Base-by-base conservation (phyloP, 2,329 filamentous ascomycete species). In the Atkinsonella hypoxylon region DNA sequence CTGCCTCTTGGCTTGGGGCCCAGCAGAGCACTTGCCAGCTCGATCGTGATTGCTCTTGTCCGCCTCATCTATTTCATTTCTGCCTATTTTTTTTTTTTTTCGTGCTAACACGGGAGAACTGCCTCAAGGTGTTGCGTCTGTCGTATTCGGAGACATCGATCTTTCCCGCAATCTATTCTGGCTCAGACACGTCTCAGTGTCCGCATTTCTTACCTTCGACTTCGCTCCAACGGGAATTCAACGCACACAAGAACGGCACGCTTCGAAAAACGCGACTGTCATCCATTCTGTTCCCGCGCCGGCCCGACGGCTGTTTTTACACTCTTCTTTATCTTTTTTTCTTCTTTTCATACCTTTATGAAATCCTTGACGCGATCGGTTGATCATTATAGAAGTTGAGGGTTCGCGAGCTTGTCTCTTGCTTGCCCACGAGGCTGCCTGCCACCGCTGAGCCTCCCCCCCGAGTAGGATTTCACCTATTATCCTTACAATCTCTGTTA, bases 121-220 rank as follows among this genome's bases (percentile, higher is more conserved):
- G 38, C 26, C 44, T 18, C 9, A 39, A 39, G 8, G 26, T 45
- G 36, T 45, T n/a, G 31, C 45, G 26, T 36, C 41, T 39, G 44
- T 18, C 39, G 26, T 38, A 40, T 44, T 12, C 22, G 39, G 34
- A 49, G 44, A 18, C 36, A 43, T 43, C 30, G 22, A 10, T 26
- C 41, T 26, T 26, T 41, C 40, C 30, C 47, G 44, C 44, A 49
- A 51, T 49, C 49, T 51, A 32, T 39, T 49, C 46, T 47, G 46
- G 38, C 39, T 49, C 46, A 51, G 46, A 51, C 52, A 54, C 49
- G 49, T 54, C 52, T 51, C 38, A 51, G 49, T 32, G 31, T 45
- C 47, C 52, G 52, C 49, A 50, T 54, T 48, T 51, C 34, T 51
- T 45, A 49, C 36, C 18, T 46, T 45, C 45, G 32, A 45, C 30